Conservation (phyloP, 179 eudicot genomes). For the Sideroxylon spinosum region DNA sequence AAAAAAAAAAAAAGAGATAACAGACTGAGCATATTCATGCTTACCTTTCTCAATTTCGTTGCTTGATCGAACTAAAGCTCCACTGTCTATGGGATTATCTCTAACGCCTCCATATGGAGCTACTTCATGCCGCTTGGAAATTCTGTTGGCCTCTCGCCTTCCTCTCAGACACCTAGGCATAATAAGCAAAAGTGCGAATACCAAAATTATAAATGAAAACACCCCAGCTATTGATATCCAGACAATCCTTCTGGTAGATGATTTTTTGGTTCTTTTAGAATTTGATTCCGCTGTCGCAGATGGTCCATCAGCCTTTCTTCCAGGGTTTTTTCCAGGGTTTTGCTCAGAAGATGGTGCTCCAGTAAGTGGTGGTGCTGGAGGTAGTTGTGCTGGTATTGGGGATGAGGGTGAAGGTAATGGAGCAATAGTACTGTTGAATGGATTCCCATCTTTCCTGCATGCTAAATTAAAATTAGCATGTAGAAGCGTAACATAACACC, state of each 20-base stretch:
- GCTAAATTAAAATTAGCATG: slow-evolving; percentile 4
- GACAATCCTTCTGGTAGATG: slow-evolving; percentile 50
- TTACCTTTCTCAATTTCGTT: slow-evolving; percentile 51
- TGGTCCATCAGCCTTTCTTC: slow-evolving; percentile 53
- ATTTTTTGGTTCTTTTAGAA: slow-evolving; percentile 36
- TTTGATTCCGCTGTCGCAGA: slow-evolving; percentile 41
- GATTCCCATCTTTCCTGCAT: slow-evolving; percentile 81
- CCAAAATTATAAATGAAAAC: slow-evolving; percentile 53
- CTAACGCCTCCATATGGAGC: slow-evolving; percentile 57
- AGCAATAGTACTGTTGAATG: slow-evolving; percentile 51
- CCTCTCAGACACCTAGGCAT: slow-evolving; percentile 57
- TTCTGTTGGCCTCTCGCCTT: slow-evolving; percentile 36
- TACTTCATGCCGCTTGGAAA: slow-evolving; percentile 57
- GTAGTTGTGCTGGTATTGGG: slow-evolving; percentile 23
- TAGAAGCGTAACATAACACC: not conserved
- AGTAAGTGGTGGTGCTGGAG: slow-evolving; percentile 23
- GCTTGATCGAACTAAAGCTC: slow-evolving; percentile 29
- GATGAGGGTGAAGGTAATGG: slow-evolving; percentile 60
- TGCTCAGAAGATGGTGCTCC: slow-evolving; percentile 42
- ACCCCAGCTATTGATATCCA: slow-evolving; percentile 66
- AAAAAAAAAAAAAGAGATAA: not conserved
- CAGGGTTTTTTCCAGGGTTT: slow-evolving; percentile 41
- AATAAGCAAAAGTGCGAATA: slow-evolving; percentile 54
- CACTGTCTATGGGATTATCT: slow-evolving; percentile 37
- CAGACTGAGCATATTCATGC: not conserved